A percentile compares a stretch with the other conserved stretches of the same genome.
These are phyloP conservation scores for Solanum chmielewskii DNA, from an alignment of 257 asterid genomes.

Conservation along the genomic window DNA sequence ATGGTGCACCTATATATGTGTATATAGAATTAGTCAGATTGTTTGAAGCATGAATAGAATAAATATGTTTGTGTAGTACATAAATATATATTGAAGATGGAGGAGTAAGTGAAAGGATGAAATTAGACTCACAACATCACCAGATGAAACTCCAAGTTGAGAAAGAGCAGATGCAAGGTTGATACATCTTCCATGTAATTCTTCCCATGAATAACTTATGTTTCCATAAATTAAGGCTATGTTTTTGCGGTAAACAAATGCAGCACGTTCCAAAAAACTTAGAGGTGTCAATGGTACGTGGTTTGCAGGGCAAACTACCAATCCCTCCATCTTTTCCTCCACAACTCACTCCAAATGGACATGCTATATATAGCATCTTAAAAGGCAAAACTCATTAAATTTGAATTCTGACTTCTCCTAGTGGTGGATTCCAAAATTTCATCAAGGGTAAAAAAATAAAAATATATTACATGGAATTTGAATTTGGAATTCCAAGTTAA, in stretches of 20 bases:
- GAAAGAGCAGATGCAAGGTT: conserved; percentile 24
- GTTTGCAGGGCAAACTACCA: conserved; percentile 2
- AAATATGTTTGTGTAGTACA: not conserved
- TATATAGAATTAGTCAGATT: no score
- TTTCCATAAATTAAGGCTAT: conserved; percentile 12
- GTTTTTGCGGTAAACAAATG: conserved; percentile 14
- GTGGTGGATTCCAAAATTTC: not conserved
- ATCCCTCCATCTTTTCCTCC: conserved; percentile 2
- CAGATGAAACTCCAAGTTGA: conserved; percentile 9
- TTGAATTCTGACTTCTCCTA: not conserved
- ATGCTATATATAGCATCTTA: not conserved
- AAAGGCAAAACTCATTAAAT: not conserved
- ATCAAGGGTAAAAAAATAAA: not conserved
- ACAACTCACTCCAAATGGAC: not conserved
- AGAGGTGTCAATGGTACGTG: conserved; percentile 20
- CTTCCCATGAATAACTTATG: conserved; percentile 12
- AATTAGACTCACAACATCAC: conserved; percentile 20
- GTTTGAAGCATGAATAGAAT: no score
- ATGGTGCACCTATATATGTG: not conserved
- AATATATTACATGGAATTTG: not conserved
- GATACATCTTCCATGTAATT: conserved; percentile 21
- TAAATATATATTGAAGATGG: not conserved
- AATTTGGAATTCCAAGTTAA: no score
- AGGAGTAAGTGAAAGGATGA: not conserved
- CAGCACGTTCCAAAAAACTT: conserved; percentile 23